A percentile compares a stretch with the other conserved stretches of the same genome.
These are phyloP conservation scores for Batrachochytrium dendrobatidis DNA, from an alignment of 371 early-diverging fungal species.

Conservation along the genomic window DNA sequence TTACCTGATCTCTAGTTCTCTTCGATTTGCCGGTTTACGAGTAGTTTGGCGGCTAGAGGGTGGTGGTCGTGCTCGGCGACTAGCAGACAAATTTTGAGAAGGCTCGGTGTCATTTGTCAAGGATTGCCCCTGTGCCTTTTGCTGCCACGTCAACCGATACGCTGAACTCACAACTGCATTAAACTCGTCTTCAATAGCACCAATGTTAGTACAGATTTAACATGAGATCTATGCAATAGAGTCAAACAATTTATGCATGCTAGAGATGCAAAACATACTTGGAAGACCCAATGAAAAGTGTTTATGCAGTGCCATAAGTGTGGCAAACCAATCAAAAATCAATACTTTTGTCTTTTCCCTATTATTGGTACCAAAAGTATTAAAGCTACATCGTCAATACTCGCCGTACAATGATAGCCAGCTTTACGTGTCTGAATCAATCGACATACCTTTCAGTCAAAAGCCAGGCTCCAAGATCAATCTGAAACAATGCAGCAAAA, in stretches of 20 bases:
- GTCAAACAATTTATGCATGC: background rate
- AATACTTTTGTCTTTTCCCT: background rate
- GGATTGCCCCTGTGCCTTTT: background rate
- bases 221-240: background rate
- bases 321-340: conserved; percentile 15
- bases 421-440: background rate
- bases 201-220: background rate
- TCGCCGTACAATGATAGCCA: conserved; percentile 4
- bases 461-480: conserved; percentile 26
- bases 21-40: background rate
- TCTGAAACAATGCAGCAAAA: conserved; percentile 21
- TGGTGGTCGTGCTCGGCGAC: background rate
- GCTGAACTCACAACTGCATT: too few relatives aligned
- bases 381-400: conserved; percentile 7
- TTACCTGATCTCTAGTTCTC: background rate
- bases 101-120: background rate
- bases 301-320: conserved; percentile 22
- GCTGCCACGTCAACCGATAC: too few relatives aligned
- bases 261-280: conserved; percentile 8
- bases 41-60: background rate
- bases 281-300: conserved; percentile 32
- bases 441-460: conserved; percentile 25
- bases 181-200: background rate
- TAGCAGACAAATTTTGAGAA: background rate
- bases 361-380: conserved; percentile 6